Base-by-base conservation (phyloP, 257 asterid species). In the Coffea eugenioides region DNA sequence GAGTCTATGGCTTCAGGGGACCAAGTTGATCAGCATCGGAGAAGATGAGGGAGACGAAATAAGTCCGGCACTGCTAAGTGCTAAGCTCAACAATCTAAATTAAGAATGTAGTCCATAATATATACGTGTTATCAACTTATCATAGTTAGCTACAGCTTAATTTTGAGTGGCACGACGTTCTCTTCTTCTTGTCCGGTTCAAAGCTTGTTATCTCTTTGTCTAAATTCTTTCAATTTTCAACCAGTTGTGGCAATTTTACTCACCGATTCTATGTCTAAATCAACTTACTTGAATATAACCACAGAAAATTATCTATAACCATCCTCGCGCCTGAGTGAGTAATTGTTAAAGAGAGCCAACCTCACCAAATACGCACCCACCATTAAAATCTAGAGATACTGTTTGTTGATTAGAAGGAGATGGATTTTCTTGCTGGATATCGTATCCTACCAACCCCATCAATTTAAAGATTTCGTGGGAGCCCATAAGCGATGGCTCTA, bases 381-480 rank as follows among this genome's bases (percentile, higher is more conserved):
- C 79, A 80, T 12, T 3, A 51, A 52, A 15, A 39, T 69, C 54
- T 20, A 59, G 4, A 15, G 45, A 48, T 56, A 78, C 43, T 16
- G 6, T 23, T 45, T 14, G 15, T 46, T 46, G 8, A 41, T 66
- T 65, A n/a, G 18, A 8, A 49, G 25, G 25, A 31, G 25, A 79
- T n/a, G 34, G 36, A 79, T 74, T 59, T 73, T 64, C 57, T 67
- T 15, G 76, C 62, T 70, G 66, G 43, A 73, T 43, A 48, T 61
- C 75, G 56, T 69, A 79, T 79, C 81, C 21, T 51, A 79, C 81
- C 86, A 48, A 78, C 39, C 77, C 69, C 46, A 39, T 75, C 7
- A 69, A 45, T 15, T 18, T 10, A 69, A n/a, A 75, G 86, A 83
- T 75, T 66, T 75, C 46, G 83, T 83, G 70, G 67, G 82, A 11